phyloP scores from a whole-genome alignment of 2,329 filamentous ascomycete genomes.

The Nemania diffusa region DNA sequence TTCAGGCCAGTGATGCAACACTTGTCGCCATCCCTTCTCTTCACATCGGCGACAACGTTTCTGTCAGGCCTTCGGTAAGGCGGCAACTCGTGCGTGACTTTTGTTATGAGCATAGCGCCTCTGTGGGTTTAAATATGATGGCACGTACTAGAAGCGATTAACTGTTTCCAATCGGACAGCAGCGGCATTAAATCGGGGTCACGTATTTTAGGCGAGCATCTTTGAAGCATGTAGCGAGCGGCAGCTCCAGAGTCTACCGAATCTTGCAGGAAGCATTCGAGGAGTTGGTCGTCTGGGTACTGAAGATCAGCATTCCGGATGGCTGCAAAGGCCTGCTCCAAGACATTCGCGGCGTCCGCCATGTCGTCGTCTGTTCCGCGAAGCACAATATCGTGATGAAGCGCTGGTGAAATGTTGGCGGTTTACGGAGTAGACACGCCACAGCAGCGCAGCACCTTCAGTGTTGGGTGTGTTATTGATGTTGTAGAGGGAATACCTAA shows the following conservation, averaged over 20 bases:
- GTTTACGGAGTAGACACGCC: conserved; percentile 9
- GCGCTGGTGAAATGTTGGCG: conserved; percentile 13
- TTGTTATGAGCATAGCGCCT: conserved; percentile 9
- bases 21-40: conserved; percentile 20
- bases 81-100: conserved; percentile 16
- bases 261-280: conserved; percentile 23
- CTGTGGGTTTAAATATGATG: conserved; percentile 16
- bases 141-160: conserved; percentile 20
- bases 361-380: conserved; percentile 17
- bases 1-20: conserved; percentile 21
- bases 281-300: conserved; percentile 21
- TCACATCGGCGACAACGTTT: conserved; percentile 15
- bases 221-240: conserved; percentile 25
- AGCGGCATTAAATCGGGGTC: conserved; percentile 17
- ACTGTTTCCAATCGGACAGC: conserved; percentile 23
- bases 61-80: conserved; percentile 14
- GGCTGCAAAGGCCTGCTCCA: conserved; percentile 20
- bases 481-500: conserved; percentile 4
- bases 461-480: conserved; percentile 8
- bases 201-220: conserved; percentile 11
- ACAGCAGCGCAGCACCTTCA: conserved; percentile 13
- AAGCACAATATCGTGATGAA: conserved; percentile 17
- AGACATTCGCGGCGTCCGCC: conserved; percentile 11
- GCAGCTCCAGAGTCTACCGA: conserved; percentile 24
- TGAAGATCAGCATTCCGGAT: conserved; percentile 19